Conservation (phyloP, 2,329 filamentous ascomycete genomes). For the Coleophoma cylindrospora region DNA sequence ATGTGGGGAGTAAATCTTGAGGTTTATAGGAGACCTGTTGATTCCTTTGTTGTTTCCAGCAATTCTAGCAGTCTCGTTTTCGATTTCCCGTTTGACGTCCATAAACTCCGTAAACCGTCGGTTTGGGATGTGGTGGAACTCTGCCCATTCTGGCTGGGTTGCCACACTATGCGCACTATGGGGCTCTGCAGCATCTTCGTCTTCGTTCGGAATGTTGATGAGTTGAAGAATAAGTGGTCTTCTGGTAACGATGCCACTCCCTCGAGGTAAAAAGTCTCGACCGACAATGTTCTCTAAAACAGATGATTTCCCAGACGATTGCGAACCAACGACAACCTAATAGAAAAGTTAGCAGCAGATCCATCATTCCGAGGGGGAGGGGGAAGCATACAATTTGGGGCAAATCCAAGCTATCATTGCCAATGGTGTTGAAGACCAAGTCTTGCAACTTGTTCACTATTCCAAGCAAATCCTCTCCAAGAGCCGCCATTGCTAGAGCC, state of each 20-base stretch:
- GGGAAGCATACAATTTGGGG: conserved; percentile 81
- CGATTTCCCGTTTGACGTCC: conserved; percentile 93
- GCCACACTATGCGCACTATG: conserved; percentile 74
- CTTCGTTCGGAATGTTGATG: conserved; percentile 83
- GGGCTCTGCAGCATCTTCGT: conserved; percentile 65
- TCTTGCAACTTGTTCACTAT: conserved; percentile 99
- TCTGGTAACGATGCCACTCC: conserved; percentile 93
- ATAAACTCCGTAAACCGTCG: conserved; percentile 86
- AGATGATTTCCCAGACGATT: conserved; percentile 97
- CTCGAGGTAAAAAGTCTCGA: conserved; percentile 91
- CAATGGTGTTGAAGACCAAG: conserved; percentile 98
- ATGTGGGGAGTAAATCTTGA: conserved; percentile 97
- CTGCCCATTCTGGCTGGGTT: conserved; percentile 72
- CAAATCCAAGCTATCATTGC: conserved; percentile 94
- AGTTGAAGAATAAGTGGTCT: conserved; percentile 94
- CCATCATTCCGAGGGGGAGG: conserved; percentile 8
- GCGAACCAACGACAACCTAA: conserved; percentile 90
- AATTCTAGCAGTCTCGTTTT: conserved; percentile 92
- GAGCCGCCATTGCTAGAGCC: conserved; percentile 66
- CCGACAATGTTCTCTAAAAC: conserved; percentile 99
- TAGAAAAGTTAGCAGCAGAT: conserved; percentile 11
- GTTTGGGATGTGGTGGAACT: conserved; percentile 93
- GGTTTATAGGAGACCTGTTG: conserved; percentile 93
- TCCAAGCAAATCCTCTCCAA: conserved; percentile 90
- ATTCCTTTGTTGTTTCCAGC: conserved; percentile 97